Base-by-base conservation (phyloP, 1,284 basidiomycete genomes). In the Apiotrichum veenhuisii region DNA sequence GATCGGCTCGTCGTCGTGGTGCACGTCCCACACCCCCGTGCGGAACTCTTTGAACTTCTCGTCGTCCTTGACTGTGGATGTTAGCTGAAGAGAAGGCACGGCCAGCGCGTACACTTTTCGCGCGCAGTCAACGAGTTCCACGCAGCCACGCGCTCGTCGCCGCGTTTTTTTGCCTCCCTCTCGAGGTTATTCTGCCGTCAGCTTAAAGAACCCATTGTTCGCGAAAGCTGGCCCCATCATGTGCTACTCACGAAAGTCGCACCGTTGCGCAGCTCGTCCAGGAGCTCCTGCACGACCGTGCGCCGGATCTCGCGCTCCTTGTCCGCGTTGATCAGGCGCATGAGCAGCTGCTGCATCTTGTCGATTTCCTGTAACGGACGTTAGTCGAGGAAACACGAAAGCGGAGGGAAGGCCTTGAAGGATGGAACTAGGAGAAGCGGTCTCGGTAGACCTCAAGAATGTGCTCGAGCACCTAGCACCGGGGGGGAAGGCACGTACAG, bases 11-110 rank as follows among this genome's bases (percentile, higher is more conserved):
- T 63, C 63, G 9, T 84, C 81, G 76, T 91, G 79, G 65, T 84
- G 80, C 5, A 84, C 83, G 69, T 89, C 86, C 79, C 84, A 89
- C 36, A 92, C 81, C 3, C 75, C 75, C 54, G 84, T 79, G 62
- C 82, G 84, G 79, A 90, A 92, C 20, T 78, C 70, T 5, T 75
- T 68, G 66, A 91, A 93, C 10, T 79, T 75, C 0, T 85, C 79
- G 52, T 80, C 77, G 54, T 85, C 85, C 45, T 64, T 68, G 63
- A 68, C 75, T 77, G 61, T 27, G 20, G 36, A 5, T 17, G 48
- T 38, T 22, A 33, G n/a, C 25, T 56, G 10, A 22, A 30, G 14
- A 42, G 22, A 41, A 43, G 40, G 12, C 20, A 14, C 5, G 2
- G 36, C 45, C 3, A 12, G 5, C 10, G 33, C 55, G 17, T n/a